Evolutionary conservation across 768 basidiomycete species (phyloP), one percentile per base, ranked within the genome.

Genomic region (Dentipellis fragilis): DNA sequence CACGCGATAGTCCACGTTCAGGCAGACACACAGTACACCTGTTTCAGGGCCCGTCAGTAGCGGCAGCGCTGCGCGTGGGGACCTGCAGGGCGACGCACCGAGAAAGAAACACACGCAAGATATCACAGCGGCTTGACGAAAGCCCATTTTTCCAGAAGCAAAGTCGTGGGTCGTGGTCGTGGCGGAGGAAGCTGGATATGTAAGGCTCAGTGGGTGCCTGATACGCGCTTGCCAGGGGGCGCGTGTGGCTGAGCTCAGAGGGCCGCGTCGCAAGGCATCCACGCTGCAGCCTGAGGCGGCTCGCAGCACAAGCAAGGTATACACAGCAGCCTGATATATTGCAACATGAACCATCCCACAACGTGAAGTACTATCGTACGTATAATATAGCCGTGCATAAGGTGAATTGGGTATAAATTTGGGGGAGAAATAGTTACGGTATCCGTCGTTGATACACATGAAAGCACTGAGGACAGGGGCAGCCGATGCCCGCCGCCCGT

Each of bases 91-190:
- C 39, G 19, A 68, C 79, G 72, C 66, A 83, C 93, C 93, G 42
- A 97, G 77, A 64, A 95, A 88, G 74, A 97, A 97, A 57, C 87
- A 91, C 54, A 86, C 83, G 34, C 92, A 85, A 40, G 85, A 83
- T 45, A 95, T 79, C 23, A 95, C 82, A n/a, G 89, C 86, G 42
- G 89, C 92, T 67, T 91, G 85, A 66, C 80, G 79, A 78, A 95
- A 97, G 48, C 88, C 87, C 92, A 95, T 94, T 16, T 29, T 29
- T 29, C 6, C 29, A 29, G 29, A 29, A 29, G 29, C 29, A 6
- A 6, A 29, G 29, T 29, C 29, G 29, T 29, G 29, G 6, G 29
- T 29, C 29, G 29, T 29, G 29, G 29, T 29, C 29, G 29, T 29
- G 6, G 29, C 29, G 29, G 29, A 29, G 29, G 3, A 29, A 29